Evolutionary conservation across 768 basidiomycete genomes (phyloP), one percentile per base, ranked within the genome.

Genomic region (Cyathus striatus): DNA sequence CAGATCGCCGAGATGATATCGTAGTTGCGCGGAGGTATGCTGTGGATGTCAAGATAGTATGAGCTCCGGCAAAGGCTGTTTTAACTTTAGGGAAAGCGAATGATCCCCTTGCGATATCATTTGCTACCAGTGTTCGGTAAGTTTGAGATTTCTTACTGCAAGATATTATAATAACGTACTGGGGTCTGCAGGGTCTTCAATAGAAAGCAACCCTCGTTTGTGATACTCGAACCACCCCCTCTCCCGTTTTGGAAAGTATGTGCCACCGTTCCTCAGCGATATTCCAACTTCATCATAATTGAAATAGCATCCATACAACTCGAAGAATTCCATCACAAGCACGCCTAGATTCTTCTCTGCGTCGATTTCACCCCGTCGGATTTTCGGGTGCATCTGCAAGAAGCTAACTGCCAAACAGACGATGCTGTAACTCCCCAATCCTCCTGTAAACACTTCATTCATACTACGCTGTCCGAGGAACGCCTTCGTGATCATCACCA

Each of bases 371-470:
- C 82, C 88, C 42, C 79, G 64, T 30, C 94, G 82, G 46, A 98
- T 81, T 61, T 94, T 95, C 2, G 96, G 96, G 54, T 99, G 96
- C 76, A 96, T 90, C 74, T 98, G 96, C 38, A 99, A 69, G 60
- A 99, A 99, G 61, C 82, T 90, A 50, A 97, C 79, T 9, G 86
- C 92, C 43, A 99, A 63, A 60, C 90, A 96, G 43, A 97, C 91
- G 45, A 96, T 90, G 51, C 86, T 83, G 59, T 97, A 98, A 56
- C 89, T 91, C 17, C 95, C 94, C 25, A 99, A 62, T 2, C 96
- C 96, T 6, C 96, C 95, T 0, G 86, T 88, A 60, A 85, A 97
- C n/a, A 98, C 95, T 62, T 98, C 96, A 60, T 99, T 98, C 91
- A 97, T 89, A 22, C 79, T 79, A 30, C 94, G 73, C 58, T 96